A percentile compares a stretch with the other conserved stretches of the same genome.
Conservation (phyloP, 371 early-diverging fungal species). For the Rhizopus sp. region DNA sequence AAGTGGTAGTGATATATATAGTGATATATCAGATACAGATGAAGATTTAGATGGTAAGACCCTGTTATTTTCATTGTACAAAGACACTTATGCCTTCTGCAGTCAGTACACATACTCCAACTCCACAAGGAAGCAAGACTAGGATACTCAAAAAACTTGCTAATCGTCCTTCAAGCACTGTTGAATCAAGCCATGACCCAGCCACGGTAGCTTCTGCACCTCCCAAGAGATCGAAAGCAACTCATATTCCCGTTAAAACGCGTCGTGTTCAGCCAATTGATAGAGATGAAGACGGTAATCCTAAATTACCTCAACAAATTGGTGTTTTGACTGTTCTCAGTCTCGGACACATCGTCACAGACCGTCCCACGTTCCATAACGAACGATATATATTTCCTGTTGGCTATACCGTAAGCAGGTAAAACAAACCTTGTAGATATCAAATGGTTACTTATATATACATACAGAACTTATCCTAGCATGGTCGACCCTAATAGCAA, state of each 20-base stretch:
- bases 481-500: conserved; percentile 67
- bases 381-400: conserved; percentile 89
- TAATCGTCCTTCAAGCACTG: conserved; percentile 1
- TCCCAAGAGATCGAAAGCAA: conserved; percentile 45
- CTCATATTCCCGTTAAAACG: conserved; percentile 37
- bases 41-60: conserved; percentile 31
- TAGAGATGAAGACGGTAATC: conserved; percentile 68
- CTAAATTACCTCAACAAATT: conserved; percentile 77
- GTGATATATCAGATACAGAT: conserved; percentile 28
- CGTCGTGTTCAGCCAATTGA: conserved; percentile 66
- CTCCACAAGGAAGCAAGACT: background rate
- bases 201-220: conserved; percentile 48
- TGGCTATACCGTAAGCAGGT: conserved; percentile 74
- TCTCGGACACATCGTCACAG: conserved; percentile 77
- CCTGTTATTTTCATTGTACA: background rate
- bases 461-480: conserved; percentile 66
- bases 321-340: conserved; percentile 79
- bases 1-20: conserved; percentile 41
- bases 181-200: conserved; percentile 17
- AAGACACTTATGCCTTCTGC: background rate
- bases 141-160: conserved; percentile 12
- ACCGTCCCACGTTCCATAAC: conserved; percentile 84
- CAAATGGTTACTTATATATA: background rate
- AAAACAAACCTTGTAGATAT: conserved; percentile 1
- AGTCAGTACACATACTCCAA: background rate